These are phyloP conservation scores for Sporisorium scitamineum DNA, from an alignment of 1,284 basidiomycete species.

Conservation along the genomic window DNA sequence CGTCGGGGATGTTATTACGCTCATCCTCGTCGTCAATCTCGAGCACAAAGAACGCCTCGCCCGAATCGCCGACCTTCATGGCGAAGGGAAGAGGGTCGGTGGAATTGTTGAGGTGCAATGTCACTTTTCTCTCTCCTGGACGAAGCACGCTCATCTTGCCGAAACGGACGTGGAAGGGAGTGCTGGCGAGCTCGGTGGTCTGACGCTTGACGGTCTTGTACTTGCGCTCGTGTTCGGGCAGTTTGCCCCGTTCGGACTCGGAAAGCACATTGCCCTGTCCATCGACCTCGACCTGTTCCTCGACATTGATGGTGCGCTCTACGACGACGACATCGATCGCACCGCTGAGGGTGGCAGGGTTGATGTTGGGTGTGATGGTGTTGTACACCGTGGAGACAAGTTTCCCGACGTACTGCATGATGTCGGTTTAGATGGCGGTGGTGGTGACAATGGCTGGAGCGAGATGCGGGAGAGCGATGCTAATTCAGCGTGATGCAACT, in stretches of 20 bases:
- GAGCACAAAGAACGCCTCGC: slow-evolving; percentile 98
- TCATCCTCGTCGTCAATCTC: slow-evolving; percentile 82
- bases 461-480: too few species aligned
- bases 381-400: slow-evolving; percentile 69
- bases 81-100: slow-evolving; percentile 81
- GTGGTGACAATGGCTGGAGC: background rate
- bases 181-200: slow-evolving; percentile 80
- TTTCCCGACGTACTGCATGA: slow-evolving; percentile 69
- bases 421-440: background rate
- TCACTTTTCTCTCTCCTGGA: slow-evolving; percentile 89
- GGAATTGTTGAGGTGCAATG: slow-evolving; percentile 63
- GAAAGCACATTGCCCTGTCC: slow-evolving; percentile 26
- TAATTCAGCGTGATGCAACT: background rate
- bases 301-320: slow-evolving; percentile 71
- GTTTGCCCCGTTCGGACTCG: slow-evolving; percentile 10
- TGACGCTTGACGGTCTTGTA: slow-evolving; percentile 38
- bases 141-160: slow-evolving; percentile 96
- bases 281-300: slow-evolving; percentile 72
- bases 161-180: slow-evolving; percentile 97
- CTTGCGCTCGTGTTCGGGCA: slow-evolving; percentile 34
- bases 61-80: slow-evolving; percentile 99
- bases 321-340: slow-evolving; percentile 70
- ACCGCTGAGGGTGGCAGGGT: slow-evolving; percentile 67
- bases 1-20: slow-evolving; percentile 81
- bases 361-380: slow-evolving; percentile 69